Conservation (phyloP, 106 monocot genomes). For the Narthecium ossifragum region DNA sequence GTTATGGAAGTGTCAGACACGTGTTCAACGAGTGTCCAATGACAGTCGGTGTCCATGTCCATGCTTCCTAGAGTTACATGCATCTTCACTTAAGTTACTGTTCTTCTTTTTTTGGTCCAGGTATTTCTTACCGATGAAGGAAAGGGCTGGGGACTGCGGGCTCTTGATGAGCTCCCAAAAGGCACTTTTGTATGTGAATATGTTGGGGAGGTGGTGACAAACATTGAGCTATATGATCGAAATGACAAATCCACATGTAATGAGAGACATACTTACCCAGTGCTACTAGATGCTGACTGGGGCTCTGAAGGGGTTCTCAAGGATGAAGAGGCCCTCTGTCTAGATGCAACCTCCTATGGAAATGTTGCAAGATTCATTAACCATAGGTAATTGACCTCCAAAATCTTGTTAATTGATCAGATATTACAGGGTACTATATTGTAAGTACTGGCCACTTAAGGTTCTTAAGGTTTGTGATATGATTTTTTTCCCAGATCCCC, state of each 20-base stretch:
- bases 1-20: no score
- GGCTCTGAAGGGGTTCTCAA: conserved; percentile 69
- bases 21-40: no score
- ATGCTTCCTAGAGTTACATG: no score
- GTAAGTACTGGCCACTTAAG: no score
- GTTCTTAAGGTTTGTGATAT: no score
- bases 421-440: no score
- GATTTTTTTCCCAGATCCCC: no score
- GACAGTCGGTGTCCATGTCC: no score
- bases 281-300: conserved; percentile 89
- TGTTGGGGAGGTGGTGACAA: conserved; percentile 84
- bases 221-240: conserved; percentile 75
- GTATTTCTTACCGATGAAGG: conserved; percentile 49
- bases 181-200: conserved; percentile 93
- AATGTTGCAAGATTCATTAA: conserved; percentile 95
- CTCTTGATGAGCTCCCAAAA: conserved; percentile 53
- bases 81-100: no score
- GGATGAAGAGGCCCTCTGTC: conserved; percentile 92
- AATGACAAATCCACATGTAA: conserved; percentile 35
- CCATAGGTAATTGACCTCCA: conserved; percentile 81
- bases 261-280: conserved; percentile 66
- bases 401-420: no score
- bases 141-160: conserved; percentile 89
- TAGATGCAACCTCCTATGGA: conserved; percentile 90
- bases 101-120: conserved; percentile 24